These are phyloP conservation scores for Cucurbita ficifolia DNA, from an alignment of 306 rosid species.

Conservation along the genomic window DNA sequence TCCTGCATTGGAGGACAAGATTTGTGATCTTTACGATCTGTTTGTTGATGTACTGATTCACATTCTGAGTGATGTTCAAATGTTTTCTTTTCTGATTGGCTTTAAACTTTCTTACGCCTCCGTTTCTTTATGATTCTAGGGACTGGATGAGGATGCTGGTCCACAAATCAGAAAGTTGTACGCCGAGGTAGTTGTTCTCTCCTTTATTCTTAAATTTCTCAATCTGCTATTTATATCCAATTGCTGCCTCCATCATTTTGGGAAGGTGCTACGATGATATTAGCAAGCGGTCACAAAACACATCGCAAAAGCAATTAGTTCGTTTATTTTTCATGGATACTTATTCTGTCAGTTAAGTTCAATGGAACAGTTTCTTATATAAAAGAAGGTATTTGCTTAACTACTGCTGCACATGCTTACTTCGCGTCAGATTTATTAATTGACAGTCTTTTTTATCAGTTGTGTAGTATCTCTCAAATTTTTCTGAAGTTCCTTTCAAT, in stretches of 20 bases:
- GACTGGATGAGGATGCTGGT: slow-evolving; percentile 86
- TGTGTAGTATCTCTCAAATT: neutral
- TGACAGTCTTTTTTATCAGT: neutral
- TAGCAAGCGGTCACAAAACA: neutral
- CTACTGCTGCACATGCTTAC: neutral
- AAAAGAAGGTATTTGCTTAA: neutral
- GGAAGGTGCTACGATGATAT: neutral
- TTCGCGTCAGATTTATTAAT: neutral
- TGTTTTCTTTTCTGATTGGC: slow-evolving; percentile 8
- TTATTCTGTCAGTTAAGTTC: neutral
- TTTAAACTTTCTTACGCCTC: slow-evolving; percentile 9
- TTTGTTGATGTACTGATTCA: slow-evolving; percentile 63
- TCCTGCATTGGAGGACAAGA: slow-evolving; percentile 75
- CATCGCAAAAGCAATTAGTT: neutral
- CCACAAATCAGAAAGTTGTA: slow-evolving; percentile 86
- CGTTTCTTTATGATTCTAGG: slow-evolving; percentile 41
- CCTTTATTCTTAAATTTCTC: slow-evolving; percentile 3
- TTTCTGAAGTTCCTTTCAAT: neutral
- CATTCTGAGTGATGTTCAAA: slow-evolving; percentile 12
- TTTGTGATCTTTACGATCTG: slow-evolving; percentile 97
- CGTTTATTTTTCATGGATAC: neutral
- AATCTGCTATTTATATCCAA: neutral
- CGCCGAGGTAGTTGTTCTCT: slow-evolving; percentile 52
- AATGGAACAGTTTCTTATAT: neutral
- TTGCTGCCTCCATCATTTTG: neutral